Conservation (phyloP, 2,329 filamentous ascomycete species). For the Laburnicola sp. region DNA sequence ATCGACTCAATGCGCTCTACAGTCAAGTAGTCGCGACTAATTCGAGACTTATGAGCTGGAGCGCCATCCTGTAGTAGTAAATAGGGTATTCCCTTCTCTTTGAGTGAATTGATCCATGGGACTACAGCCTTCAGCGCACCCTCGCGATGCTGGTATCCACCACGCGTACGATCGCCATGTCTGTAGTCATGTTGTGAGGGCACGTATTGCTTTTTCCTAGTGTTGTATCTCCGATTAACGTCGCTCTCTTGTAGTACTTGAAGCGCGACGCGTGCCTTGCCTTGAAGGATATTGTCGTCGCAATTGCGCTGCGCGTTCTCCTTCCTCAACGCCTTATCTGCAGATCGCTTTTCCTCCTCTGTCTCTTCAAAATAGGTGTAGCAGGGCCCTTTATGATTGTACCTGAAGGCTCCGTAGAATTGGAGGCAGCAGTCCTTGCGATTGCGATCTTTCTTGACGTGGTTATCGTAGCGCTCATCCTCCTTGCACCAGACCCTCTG, state of each 20-base stretch:
- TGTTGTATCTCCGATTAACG: neutral
- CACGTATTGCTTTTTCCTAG: constrained; percentile 2
- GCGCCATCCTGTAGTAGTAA: constrained; percentile 13
- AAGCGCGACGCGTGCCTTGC: neutral
- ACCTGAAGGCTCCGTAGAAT: constrained; percentile 9
- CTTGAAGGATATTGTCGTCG: neutral
- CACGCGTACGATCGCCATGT: neutral
- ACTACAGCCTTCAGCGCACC: constrained; percentile 4
- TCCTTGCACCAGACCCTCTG: neutral
- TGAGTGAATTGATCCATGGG: constrained; percentile 8
- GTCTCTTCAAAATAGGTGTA: constrained; percentile 1
- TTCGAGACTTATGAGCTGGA: constrained; percentile 8
- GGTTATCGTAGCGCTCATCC: neutral
- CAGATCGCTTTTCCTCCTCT: neutral
- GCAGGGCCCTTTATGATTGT: constrained; percentile 8
- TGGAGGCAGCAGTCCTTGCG: neutral
- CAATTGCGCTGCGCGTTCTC: too few species aligned
- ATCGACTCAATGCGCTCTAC: constrained; percentile 8
- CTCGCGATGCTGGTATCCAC: constrained; percentile 5
- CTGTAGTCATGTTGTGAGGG: constrained; percentile 6
- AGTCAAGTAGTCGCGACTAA: constrained; percentile 6
- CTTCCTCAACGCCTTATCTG: neutral
- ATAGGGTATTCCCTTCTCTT: neutral
- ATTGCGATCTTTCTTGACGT: constrained; percentile 2
- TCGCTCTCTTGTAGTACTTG: neutral